Base-by-base conservation (phyloP, 2,329 filamentous ascomycete species). In the Plectosphaerella cucumerina region DNA sequence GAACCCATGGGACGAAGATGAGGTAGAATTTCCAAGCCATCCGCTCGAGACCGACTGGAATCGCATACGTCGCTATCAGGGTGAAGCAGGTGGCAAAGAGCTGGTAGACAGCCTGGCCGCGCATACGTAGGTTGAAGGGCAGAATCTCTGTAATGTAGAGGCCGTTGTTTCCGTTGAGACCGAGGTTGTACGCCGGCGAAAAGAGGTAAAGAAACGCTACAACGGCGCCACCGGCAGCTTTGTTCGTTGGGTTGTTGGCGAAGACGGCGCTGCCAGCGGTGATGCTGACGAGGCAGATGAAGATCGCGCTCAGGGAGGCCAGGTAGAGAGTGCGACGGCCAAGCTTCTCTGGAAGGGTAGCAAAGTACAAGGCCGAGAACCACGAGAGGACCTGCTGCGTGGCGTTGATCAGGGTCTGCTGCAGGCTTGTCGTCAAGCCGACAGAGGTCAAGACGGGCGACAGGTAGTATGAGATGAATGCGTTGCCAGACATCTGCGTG, bases 401-500 rank as follows among this genome's bases (percentile, higher is more conserved):
- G 31, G 62, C 65, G 49, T 70, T 70, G 56, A 71, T 68, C 15
- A 64, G 50, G 14, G 64, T 62, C 52, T 70, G 66, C 10, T 60
- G 56, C 15, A 64, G 53, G 11, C 61, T 56, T 15, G 61, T 56
- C 1, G 60, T 67, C 44, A 65, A 61, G 9, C 67, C 68, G 18
- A 67, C 62, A 1, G 59, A 58, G 6, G 63, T 47, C 3, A 69
- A 58, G 11, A 70, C 59, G 5, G 61, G 57, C 18, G 58, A 53
- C 11, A 70, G 57, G 46, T 70, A 72, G 55, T 72, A 71, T 1
- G 65, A 68, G 18, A 72, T 64, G 3, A 72, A 53, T 1, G 62
- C 68, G 51, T 59, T 58, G 11, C 59, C 59, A 0, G 53, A 56
- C 59, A 57, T 56, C 26, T 60, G 58, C 2, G 54, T 77, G 58